Base-by-base conservation (phyloP, 2,329 filamentous ascomycete genomes). In the Diaporthe amygdali region DNA sequence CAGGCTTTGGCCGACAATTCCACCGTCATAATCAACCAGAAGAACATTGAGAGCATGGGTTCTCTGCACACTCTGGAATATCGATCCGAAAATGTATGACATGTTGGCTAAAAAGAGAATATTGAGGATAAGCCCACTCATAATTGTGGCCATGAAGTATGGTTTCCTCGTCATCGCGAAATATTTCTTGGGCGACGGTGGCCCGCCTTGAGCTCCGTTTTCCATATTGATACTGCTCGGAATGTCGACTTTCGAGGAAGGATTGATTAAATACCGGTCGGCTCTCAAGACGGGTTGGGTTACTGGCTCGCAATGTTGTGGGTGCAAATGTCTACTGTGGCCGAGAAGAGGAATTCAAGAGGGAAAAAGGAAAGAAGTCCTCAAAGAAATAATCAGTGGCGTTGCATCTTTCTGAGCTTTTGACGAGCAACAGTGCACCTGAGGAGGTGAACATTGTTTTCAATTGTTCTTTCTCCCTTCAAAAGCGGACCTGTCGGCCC, bases 21-120 rank as follows among this genome's bases (percentile, higher is more conserved):
- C 66, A 15, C 51, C 47, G 37, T 68, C 66, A 25, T 68, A 68
- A 17, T 68, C 66, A 22, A 68, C 49, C 47, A 68, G n/a, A 15
- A 68, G 49, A 2, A 68, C 66, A 2, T 68, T 55, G 8, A 68
- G 66, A 34, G 70, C 30, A 46, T 61, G 55, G 5, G 55, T 46
- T 32, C 25, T 61, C 12, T 15, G 20, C 20, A 37, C 8, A 15
- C 55, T 46, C 25, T 46, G 39, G 27, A 46, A 61, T 15, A 61
- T 32, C 7, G 55, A 61, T 10, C 55, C 55, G 27, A 61, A 61
- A 2, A 61, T 44, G 25, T 61, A 61, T 15, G 55, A n/a, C 55
- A 61, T 61, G 4, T 61, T 61, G 55, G 55, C 55, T 5, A 61
- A 17, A 15, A 61, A 61, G 3, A 61, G 55, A n/a, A 61, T 30